Evolutionary conservation across 805 yeast species (phyloP).

Genomic region (Scheffersomyces spartinae): DNA sequence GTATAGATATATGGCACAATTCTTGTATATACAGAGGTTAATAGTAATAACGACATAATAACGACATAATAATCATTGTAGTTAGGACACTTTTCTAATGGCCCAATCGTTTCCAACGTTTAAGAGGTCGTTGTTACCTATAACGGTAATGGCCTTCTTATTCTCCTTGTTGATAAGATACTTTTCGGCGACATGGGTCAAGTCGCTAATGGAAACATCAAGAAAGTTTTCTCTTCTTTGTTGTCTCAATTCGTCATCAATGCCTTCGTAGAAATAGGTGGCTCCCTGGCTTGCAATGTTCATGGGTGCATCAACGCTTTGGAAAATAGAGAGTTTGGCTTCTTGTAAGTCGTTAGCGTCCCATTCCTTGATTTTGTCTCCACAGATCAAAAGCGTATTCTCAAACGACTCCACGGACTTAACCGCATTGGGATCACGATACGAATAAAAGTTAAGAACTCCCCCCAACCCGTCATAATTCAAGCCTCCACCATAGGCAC

Average conservation of each 20-base stretch:
- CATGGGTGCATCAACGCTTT: slow-evolving; percentile 80
- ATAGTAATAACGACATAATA: no score
- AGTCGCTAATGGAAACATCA: slow-evolving; percentile 51
- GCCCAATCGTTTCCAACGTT: slow-evolving; percentile 12
- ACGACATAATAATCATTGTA: no score
- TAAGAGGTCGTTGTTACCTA: slow-evolving; percentile 28
- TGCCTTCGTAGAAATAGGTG: slow-evolving; percentile 49
- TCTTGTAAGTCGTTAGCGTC: slow-evolving; percentile 62
- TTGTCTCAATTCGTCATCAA: slow-evolving; percentile 73
- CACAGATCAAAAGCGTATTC: slow-evolving; percentile 26
- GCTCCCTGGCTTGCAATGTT: slow-evolving; percentile 74
- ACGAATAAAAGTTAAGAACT: slow-evolving; percentile 70
- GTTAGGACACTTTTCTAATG: slow-evolving; percentile 5
- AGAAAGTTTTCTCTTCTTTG: slow-evolving; percentile 64
- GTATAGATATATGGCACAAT: no score
- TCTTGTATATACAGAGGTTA: not conserved
- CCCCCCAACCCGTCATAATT: slow-evolving; percentile 75
- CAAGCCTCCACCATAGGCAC: slow-evolving; percentile 97
- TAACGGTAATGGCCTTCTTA: slow-evolving; percentile 24
- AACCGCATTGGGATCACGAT: slow-evolving; percentile 84
- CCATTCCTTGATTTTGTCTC: slow-evolving; percentile 33
- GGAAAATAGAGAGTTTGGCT: slow-evolving; percentile 86
- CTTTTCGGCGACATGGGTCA: slow-evolving; percentile 53
- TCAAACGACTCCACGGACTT: slow-evolving; percentile 54
- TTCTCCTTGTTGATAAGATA: slow-evolving; percentile 33